phyloP scores from a whole-genome alignment of 2,329 filamentous ascomycete species.

The Phyllosticta capitalensis region DNA sequence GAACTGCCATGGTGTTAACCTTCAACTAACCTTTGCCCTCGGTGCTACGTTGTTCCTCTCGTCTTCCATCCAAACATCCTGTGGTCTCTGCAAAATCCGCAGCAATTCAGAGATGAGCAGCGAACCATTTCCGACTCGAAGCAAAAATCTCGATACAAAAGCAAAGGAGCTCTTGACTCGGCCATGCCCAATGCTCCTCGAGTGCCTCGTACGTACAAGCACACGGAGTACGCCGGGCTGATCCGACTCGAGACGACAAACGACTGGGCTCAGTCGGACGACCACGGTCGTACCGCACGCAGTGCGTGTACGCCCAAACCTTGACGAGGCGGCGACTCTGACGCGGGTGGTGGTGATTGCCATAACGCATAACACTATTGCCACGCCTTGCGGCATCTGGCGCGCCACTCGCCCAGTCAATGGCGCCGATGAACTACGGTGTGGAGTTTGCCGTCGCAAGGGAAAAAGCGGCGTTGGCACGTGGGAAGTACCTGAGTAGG shows the following conservation, averaged over 20 bases:
- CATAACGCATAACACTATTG: not conserved
- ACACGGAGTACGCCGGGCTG: not conserved
- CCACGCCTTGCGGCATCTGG: not conserved
- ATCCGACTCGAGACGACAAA: not conserved
- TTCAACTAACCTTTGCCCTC: not conserved
- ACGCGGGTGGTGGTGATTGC: not conserved
- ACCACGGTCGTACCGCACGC: not conserved
- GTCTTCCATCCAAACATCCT: not conserved
- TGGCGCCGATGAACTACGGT: not conserved
- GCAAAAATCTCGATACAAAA: not conserved
- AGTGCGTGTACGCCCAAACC: not conserved
- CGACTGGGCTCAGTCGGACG: not conserved
- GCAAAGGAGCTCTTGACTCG: not conserved
- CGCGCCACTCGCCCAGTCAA: not conserved
- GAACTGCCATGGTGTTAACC: not conserved
- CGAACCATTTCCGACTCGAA: not conserved
- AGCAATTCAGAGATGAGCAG: not conserved
- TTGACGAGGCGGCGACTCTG: not conserved
- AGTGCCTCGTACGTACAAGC: not conserved
- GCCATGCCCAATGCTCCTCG: not conserved
- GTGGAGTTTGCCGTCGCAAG: not conserved
- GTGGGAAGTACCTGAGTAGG: not conserved
- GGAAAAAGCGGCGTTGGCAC: not conserved
- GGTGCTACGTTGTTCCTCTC: not conserved
- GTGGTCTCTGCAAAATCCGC: too few species aligned